These are phyloP conservation scores for Neurospora discreta DNA, from an alignment of 495 filamentous ascomycete genomes.

Conservation along the genomic window DNA sequence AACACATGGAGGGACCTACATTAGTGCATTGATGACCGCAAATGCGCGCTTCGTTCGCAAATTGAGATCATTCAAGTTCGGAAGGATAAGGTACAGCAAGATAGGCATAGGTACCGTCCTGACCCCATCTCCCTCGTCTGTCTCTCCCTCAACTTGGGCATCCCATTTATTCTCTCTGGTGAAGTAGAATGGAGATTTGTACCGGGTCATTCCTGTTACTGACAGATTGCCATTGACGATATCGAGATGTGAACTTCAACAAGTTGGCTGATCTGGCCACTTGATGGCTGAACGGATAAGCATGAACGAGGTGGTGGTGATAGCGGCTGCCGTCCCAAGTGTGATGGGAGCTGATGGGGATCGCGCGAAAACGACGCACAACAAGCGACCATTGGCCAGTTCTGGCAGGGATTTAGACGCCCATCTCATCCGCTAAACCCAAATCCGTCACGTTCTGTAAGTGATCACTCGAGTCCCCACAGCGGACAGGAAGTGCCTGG, in stretches of 20 bases:
- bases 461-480: slow-evolving; percentile 20
- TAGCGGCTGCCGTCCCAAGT: slow-evolving; percentile 1
- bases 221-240: not conserved
- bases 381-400: slow-evolving; percentile 25
- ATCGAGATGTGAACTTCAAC: not conserved
- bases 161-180: no score
- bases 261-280: not conserved
- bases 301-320: not conserved
- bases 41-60: not conserved
- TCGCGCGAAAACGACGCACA: slow-evolving; percentile 8
- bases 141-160: no score
- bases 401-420: slow-evolving; percentile 32
- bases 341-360: slow-evolving; percentile 16
- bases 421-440: slow-evolving; percentile 14
- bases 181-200: no score
- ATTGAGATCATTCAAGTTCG: not conserved
- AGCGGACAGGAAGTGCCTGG: slow-evolving; percentile 1
- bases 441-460: slow-evolving; percentile 7
- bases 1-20: not conserved
- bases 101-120: no score
- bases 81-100: not conserved
- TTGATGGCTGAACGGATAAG: not conserved
- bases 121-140: no score
- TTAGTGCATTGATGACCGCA: not conserved
- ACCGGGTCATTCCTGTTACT: not conserved